Base-by-base conservation (phyloP, 768 basidiomycete genomes). In the Amanita molliuscula region DNA sequence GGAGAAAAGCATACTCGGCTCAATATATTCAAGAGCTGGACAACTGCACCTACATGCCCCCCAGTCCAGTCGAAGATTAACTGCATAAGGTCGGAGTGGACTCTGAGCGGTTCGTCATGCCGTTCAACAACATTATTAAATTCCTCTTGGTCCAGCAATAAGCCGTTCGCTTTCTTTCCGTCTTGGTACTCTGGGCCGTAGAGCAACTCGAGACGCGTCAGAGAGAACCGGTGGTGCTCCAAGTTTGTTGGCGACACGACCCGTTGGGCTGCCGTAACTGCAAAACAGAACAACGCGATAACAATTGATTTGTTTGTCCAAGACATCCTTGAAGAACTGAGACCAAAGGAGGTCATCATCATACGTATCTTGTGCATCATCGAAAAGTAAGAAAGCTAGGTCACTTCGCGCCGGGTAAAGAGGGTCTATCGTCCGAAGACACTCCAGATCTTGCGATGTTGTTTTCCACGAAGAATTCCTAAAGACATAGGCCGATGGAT, bases 311-410 rank as follows among this genome's bases (percentile, higher is more conserved):
- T n/a, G n/a, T n/a, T 11, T 6, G 7, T 18, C 44, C n/a, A 31
- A 7, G 13, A 33, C 18, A 11, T 5, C 3, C 31, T 45, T 45
- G 15, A 45, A 21, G 44, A 34, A 45, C 13, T 21, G 9, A 11
- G 10, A 18, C 44, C 44, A 45, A 34, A 45, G 44, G 15, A 8
- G 10, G 13, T 20, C 31, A 45, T 45, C 44, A 26, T 21, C 26
- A 21, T 16, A 47, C 20, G 46, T 16, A 11, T 47, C 46, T 34
- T 47, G 46, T n/a, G 34, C 44, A 28, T 46, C 44, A 35, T 46
- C 44, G 5, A 46, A 13, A 34, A 46, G 44, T 31, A 46, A 18
- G 46, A 47, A 47, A 35, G 46, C 20, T 13, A 15, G 33, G 21
- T 23, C 20, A 9, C 7, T 36, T 3, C 29, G 46, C 46, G 1